Evolutionary conservation across 2,329 filamentous ascomycete species (phyloP).

Genomic region (Fusarium sacchari): DNA sequence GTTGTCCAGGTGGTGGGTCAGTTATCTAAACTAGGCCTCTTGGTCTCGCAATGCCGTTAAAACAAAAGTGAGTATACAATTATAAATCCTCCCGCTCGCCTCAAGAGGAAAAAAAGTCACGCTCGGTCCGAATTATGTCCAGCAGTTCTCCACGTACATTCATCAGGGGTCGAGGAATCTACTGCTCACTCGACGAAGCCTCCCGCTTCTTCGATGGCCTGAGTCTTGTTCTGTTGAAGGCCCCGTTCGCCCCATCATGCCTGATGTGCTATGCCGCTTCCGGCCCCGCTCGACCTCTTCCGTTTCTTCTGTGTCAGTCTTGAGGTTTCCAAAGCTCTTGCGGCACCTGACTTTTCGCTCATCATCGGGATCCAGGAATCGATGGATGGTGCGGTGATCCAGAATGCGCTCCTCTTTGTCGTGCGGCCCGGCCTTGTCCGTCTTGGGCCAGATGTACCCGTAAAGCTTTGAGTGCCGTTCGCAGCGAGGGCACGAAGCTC

Average conservation of each 20-base stretch:
- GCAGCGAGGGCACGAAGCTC: conserved; percentile 87
- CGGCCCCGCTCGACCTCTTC: conserved; percentile 42
- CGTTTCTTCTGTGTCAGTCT: conserved; percentile 42
- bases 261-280: conserved; percentile 24
- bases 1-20: conserved; percentile 16
- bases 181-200: conserved; percentile 49
- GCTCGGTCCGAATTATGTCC: conserved; percentile 3
- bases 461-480: conserved; percentile 97
- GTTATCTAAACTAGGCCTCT: neutral
- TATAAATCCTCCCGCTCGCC: conserved; percentile 13
- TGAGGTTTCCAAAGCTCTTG: conserved; percentile 46
- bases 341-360: conserved; percentile 66
- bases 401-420: conserved; percentile 79
- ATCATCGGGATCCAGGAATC: conserved; percentile 79
- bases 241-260: conserved; percentile 10
- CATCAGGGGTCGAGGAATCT: conserved; percentile 42
- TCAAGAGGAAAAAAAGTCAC: neutral
- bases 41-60: neutral
- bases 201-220: conserved; percentile 48
- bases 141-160: neutral
- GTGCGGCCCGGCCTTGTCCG: conserved; percentile 77
- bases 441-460: conserved; percentile 96
- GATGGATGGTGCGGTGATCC: conserved; percentile 88
- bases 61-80: conserved; percentile 2
- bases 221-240: conserved; percentile 34